Percentiles rank a stretch among this genome's conserved stretches.
Conservation (phyloP, 768 basidiomycete species). For the Mycena vitilis region DNA sequence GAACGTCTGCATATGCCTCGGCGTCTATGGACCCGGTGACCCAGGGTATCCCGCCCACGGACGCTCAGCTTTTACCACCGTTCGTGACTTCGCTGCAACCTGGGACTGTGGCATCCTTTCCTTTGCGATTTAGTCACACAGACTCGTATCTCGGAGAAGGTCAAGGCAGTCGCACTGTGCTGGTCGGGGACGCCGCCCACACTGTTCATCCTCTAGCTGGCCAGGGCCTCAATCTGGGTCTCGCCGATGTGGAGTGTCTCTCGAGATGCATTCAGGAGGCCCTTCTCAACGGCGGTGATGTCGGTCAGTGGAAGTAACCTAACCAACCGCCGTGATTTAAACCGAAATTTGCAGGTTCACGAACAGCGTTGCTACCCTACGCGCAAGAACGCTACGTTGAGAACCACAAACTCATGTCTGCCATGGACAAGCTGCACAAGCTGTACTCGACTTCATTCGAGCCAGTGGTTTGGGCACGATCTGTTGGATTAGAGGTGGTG, state of each 20-base stretch:
- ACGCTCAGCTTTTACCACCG: slow-evolving; percentile 78
- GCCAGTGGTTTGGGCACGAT: slow-evolving; percentile 87
- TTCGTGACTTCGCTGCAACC: slow-evolving; percentile 76
- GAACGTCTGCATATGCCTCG: slow-evolving; percentile 72
- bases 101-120: slow-evolving; percentile 88
- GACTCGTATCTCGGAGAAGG: slow-evolving; percentile 87
- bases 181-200: slow-evolving; percentile 97
- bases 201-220: slow-evolving; percentile 95
- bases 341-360: slow-evolving; percentile 63
- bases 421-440: slow-evolving; percentile 91
- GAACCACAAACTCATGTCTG: slow-evolving; percentile 88
- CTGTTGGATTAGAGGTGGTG: slow-evolving; percentile 88
- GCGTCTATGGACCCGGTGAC: slow-evolving; percentile 43
- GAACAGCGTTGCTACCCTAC: slow-evolving; percentile 81
- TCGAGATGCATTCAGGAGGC: slow-evolving; percentile 71
- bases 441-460: slow-evolving; percentile 77
- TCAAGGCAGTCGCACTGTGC: slow-evolving; percentile 74
- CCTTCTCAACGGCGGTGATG: slow-evolving; percentile 76
- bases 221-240: slow-evolving; percentile 95
- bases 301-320: slow-evolving; percentile 64
- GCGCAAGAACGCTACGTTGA: slow-evolving; percentile 83
- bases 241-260: slow-evolving; percentile 85
- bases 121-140: slow-evolving; percentile 87
- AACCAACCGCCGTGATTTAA: not conserved
- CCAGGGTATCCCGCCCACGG: slow-evolving; percentile 68